Percentiles rank a stretch among this genome's conserved stretches.
Evolutionary conservation across 306 rosid species (phyloP).

Genomic region (Cucurbita argyrosperma): DNA sequence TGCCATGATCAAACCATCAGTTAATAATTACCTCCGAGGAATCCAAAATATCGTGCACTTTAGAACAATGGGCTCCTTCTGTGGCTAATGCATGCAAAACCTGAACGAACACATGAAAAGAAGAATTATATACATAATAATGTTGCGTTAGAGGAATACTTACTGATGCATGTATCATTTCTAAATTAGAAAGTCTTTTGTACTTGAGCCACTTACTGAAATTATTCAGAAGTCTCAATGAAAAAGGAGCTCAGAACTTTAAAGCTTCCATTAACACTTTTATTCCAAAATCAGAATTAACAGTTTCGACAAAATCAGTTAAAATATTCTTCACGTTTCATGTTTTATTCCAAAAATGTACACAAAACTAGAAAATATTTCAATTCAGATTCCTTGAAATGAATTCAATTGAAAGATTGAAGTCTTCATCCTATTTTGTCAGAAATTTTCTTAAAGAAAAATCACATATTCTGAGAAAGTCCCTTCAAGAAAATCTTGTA

Average conservation of each 20-base stretch:
- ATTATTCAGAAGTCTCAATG: background rate
- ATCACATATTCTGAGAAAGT: background rate
- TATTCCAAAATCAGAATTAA: background rate
- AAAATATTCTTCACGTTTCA: background rate
- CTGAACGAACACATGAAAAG: conserved; percentile 30
- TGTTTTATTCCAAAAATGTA: background rate
- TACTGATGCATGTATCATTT: background rate
- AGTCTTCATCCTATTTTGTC: background rate
- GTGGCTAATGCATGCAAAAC: conserved; percentile 98
- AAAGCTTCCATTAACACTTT: too few species aligned
- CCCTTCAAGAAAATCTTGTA: background rate
- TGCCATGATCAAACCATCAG: background rate
- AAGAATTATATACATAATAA: background rate
- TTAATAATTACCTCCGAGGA: conserved; percentile 63
- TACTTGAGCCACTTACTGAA: too few species aligned
- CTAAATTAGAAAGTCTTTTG: background rate
- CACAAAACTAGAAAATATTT: background rate
- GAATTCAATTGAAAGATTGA: background rate
- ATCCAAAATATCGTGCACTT: conserved; percentile 80
- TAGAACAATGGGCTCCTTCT: conserved; percentile 93
- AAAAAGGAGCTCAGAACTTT: background rate
- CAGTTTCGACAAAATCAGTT: background rate
- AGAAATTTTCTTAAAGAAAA: background rate
- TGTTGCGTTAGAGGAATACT: background rate
- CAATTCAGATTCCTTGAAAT: background rate